These are phyloP conservation scores for Clonostachys chloroleuca DNA, from an alignment of 2,329 filamentous ascomycete species.

Conservation along the genomic window DNA sequence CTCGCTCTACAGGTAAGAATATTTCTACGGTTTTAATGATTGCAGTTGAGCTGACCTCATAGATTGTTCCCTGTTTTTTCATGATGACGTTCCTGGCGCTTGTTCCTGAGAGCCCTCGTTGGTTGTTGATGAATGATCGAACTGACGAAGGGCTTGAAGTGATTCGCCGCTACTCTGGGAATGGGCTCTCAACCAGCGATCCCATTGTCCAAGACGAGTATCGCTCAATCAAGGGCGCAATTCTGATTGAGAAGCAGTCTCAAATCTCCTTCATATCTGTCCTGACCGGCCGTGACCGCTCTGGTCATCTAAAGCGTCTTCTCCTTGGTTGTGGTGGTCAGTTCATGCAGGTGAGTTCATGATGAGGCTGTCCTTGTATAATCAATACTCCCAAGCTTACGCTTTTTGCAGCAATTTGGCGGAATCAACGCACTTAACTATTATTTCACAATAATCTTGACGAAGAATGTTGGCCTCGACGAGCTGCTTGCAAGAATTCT, in stretches of 20 bases:
- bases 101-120: slow-evolving; percentile 1
- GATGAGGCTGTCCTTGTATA: background rate
- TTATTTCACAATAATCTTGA: slow-evolving; percentile 12
- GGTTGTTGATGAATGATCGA: background rate
- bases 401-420: slow-evolving; percentile 7
- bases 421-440: slow-evolving; percentile 21
- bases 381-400: background rate
- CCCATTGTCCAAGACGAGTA: background rate
- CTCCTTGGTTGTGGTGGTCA: slow-evolving; percentile 1
- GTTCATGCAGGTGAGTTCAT: slow-evolving; percentile 1
- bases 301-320: slow-evolving; percentile 1
- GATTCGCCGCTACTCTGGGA: background rate
- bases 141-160: slow-evolving; percentile 1
- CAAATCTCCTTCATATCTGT: background rate
- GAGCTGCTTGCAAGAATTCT: slow-evolving; percentile 5
- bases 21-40: background rate
- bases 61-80: background rate
- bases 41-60: background rate
- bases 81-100: background rate
- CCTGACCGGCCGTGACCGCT: background rate
- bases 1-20: background rate
- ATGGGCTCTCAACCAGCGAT: background rate
- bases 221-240: background rate
- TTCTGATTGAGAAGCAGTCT: background rate
- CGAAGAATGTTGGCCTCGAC: slow-evolving; percentile 1